Conservation (phyloP, 441 rosid species). For the Gossypium trilobum region DNA sequence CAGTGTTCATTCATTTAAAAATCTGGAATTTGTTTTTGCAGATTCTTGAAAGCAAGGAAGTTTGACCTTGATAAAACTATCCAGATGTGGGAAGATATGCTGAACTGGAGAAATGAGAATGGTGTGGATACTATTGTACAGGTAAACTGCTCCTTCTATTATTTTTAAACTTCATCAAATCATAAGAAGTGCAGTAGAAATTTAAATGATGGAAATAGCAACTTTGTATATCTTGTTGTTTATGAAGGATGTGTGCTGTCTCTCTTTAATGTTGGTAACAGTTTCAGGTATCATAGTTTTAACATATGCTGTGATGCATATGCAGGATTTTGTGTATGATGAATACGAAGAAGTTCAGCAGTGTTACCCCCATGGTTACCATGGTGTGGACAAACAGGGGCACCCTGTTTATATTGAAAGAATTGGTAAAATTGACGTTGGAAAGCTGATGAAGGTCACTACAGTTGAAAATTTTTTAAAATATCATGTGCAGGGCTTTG, state of each 20-base stretch:
- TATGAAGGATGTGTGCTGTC: conserved; percentile 5
- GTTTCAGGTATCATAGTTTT: not conserved
- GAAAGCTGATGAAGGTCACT: conserved; percentile 66
- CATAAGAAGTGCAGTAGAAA: not conserved
- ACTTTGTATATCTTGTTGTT: not conserved
- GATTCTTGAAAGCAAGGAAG: conserved; percentile 81
- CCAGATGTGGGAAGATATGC: conserved; percentile 91
- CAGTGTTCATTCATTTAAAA: conserved; percentile 2
- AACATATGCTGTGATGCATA: conserved; percentile 8
- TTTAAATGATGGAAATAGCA: not conserved
- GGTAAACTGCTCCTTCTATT: conserved; percentile 35
- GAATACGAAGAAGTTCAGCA: conserved; percentile 67
- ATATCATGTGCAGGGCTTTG: conserved; percentile 86
- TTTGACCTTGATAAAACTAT: conserved; percentile 68
- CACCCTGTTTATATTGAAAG: conserved; percentile 78
- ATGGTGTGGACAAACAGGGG: conserved; percentile 85
- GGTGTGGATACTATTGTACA: conserved; percentile 65
- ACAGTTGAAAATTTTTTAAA: conserved; percentile 70
- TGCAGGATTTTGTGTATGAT: conserved; percentile 74
- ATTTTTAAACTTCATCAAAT: not conserved
- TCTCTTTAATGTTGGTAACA: not conserved
- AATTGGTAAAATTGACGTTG: conserved; percentile 62
- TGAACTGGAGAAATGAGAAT: conserved; percentile 75
- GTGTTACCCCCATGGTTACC: conserved; percentile 86
- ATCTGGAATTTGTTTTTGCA: conserved; percentile 23